Base-by-base conservation (phyloP, 1,284 basidiomycete species). In the Ceratobasidium sp. region DNA sequence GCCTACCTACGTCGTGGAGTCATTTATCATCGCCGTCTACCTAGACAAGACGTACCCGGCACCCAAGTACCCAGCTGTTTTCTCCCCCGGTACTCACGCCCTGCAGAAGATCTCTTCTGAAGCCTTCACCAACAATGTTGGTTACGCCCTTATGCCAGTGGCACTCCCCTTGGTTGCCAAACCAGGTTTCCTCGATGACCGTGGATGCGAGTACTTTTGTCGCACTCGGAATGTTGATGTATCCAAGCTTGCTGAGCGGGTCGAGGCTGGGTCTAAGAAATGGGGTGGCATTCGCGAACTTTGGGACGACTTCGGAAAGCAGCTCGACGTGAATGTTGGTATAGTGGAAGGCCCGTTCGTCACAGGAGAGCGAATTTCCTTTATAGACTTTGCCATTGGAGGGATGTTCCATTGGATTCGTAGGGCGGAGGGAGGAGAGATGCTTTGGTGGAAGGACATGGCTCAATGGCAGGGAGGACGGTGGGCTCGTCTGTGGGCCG, bases 141-240 rank as follows among this genome's bases (percentile, higher is more conserved):
- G 54, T 21, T 66, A 73, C n/a, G 23, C 72, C 1, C n/a, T 64
- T n/a, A 54, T 50, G 21, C 59, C 73, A 14, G 44, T 71, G 21
- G 44, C 61, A 8, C 23, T 58, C n/a, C 57, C 30, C 8, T 28
- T 75, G 26, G 11, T 30, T 6, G 50, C 38, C 11, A 50, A 76
- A 13, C 64, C 64, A 6, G 64, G 64, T 73, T 11, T 78, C 63
- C 14, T 77, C 73, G 70, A 79, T 63, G 71, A 69, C 0, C 43
- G 54, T 21, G 59, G 43, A 8, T 41, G 30, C 64, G 63, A 74
- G n/a, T 74, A 70, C 47, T 69, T 58, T 55, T 28, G 26, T 13
- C 30, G 47, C 8, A 74, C 74, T 11, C 57, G 71, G 23, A 38
- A 55, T 55, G 3, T 28, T 2, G 14, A n/a, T 21, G 14, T 67